Evolutionary conservation across 2,329 filamentous ascomycete species (phyloP).

Genomic region (Aspergillus sojae): DNA sequence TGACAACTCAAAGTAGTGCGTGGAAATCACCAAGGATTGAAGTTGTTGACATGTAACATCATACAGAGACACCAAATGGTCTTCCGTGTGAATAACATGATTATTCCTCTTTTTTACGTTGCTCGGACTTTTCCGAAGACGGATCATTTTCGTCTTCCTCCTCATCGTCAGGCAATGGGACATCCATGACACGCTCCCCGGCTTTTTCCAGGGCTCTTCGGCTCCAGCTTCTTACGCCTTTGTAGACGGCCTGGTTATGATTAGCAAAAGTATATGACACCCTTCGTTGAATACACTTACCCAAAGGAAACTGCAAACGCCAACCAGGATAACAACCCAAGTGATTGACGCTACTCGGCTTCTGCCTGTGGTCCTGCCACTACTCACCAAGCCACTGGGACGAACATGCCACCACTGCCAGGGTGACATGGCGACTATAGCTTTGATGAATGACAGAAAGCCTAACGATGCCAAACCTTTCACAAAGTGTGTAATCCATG

Average conservation of each 20-base stretch:
- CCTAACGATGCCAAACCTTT: conserved; percentile 92
- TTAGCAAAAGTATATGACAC: conserved; percentile 15
- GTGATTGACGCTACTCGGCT: conserved; percentile 78
- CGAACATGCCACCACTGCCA: conserved; percentile 78
- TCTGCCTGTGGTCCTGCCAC: conserved; percentile 66
- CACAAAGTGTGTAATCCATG: conserved; percentile 81
- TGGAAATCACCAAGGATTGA: not conserved
- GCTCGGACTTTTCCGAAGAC: conserved; percentile 15
- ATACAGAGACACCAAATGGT: not conserved
- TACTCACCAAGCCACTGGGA: conserved; percentile 58
- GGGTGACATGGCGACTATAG: conserved; percentile 71
- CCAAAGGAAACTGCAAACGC: conserved; percentile 75
- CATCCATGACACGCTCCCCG: conserved; percentile 79
- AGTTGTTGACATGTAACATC: not conserved
- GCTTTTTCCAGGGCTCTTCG: conserved; percentile 73
- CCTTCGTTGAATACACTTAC: conserved; percentile 53
- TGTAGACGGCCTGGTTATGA: conserved; percentile 71
- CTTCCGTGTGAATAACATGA: not conserved
- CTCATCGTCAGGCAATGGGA: conserved; percentile 58
- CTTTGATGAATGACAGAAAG: conserved; percentile 81
- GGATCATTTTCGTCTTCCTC: conserved; percentile 58
- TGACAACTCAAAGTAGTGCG: conserved; percentile 99
- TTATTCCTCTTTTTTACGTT: conserved; percentile 34
- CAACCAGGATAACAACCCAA: conserved; percentile 77
- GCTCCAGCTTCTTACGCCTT: conserved; percentile 74